Percentiles rank a stretch among this genome's conserved stretches.
Evolutionary conservation across 1,139 yeast genomes (phyloP).

Genomic region (Nakaseomyces kungkrabaensis): DNA sequence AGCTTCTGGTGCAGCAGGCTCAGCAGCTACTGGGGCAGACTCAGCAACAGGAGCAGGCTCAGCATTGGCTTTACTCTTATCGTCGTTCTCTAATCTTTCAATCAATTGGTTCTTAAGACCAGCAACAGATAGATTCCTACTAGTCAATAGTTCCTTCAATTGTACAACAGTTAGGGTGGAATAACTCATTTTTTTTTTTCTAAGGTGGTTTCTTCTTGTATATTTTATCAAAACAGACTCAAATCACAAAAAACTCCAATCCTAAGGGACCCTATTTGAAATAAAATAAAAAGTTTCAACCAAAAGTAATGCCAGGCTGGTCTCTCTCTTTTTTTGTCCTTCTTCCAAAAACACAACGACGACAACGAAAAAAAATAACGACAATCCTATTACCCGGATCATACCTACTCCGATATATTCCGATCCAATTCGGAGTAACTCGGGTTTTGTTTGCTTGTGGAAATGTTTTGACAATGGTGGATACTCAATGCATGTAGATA

Average conservation of each 20-base stretch:
- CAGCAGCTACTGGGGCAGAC: slow-evolving; percentile 5
- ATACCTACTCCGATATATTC: not conserved
- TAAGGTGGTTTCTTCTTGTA: no score
- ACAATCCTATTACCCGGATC: not conserved
- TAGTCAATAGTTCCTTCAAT: slow-evolving; percentile 66
- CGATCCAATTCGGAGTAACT: not conserved
- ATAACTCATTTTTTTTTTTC: slow-evolving; percentile 32
- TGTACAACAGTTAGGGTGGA: slow-evolving; percentile 68
- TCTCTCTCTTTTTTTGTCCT: no score
- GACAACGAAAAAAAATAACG: not conserved
- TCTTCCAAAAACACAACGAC: no score
- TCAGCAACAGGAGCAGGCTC: not conserved
- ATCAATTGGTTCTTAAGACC: slow-evolving; percentile 84
- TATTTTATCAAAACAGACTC: no score
- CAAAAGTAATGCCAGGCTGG: no score
- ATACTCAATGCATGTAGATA: no score
- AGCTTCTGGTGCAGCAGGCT: slow-evolving; percentile 8
- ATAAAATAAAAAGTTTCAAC: no score
- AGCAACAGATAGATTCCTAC: slow-evolving; percentile 54
- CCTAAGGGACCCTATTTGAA: no score
- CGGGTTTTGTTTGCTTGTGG: not conserved
- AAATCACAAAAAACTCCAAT: no score
- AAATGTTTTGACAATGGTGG: no score
- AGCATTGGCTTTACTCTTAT: slow-evolving; percentile 13
- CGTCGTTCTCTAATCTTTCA: slow-evolving; percentile 46